Evolutionary conservation across 768 basidiomycete genomes (phyloP), one percentile per base, ranked within the genome.

Genomic region (Leccinum imitatum): DNA sequence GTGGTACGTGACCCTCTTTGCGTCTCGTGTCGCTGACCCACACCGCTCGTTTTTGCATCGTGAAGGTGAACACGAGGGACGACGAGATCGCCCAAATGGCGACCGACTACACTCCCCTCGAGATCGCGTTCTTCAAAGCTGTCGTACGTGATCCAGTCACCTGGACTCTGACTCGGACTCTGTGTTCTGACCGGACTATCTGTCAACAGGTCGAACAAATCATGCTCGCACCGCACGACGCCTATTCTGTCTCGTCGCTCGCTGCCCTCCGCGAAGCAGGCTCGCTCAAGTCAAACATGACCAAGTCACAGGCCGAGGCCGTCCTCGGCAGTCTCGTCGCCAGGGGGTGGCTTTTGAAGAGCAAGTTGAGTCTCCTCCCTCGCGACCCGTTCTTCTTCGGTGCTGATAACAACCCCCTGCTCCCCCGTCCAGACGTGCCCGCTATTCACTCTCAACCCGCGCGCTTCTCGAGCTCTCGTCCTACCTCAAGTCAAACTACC

Each of bases 71-170:
- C 69, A 77, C 81, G 9, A 90, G 86, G 62, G 87, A 85, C 17
- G 93, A 95, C 66, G 87, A 87, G 56, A 80, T 94, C 35, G 89
- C 93, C 0, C 92, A 93, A 69, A 74, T 91, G 70, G 93, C 93
- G 3, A 93, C 91, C 0, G 90, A 91, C 44, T 96, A 94, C 67
- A 82, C 82, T 2, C 78, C 91, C 0, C 75, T 78, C 33, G 93
- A 96, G 73, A 93, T 95, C 54, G 79, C 85, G 0, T 95, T 85
- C 75, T 95, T 94, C 80, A 93, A 87, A 75, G 85, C 85, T 4
- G 78, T 95, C 60, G 93, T 93, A 68, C 59, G 87, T 75, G 14
- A 39, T 51, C 9, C 27, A 27, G 5, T 39, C 37, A 39, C 27
- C 25, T n/a, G 9, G 6, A 11, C 35, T 10, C 10, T 9, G 8